phyloP scores from a whole-genome alignment of 495 filamentous ascomycete genomes.

The Elaphomyces granulatus region DNA sequence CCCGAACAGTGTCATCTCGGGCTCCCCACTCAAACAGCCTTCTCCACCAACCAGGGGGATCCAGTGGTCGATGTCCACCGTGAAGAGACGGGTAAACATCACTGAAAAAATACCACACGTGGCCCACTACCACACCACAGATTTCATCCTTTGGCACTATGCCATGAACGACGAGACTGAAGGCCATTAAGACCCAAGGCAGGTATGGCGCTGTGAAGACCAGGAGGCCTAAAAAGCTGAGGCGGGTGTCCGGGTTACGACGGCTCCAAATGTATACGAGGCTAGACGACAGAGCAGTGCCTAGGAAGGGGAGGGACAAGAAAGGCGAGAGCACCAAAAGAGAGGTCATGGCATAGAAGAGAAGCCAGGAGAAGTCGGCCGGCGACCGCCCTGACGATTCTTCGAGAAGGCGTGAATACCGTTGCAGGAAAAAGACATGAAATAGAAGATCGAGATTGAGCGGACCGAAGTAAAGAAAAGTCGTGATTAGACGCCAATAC shows the following conservation, averaged over 20 bases:
- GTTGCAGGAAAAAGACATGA: conserved; percentile 97
- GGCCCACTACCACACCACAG: conserved; percentile 81
- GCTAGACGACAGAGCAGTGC: conserved; percentile 73
- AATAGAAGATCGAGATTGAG: conserved; percentile 90
- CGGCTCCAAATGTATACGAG: conserved; percentile 98
- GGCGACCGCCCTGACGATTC: conserved; percentile 80
- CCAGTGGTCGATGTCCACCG: conserved; percentile 69
- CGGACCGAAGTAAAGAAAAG: conserved; percentile 94
- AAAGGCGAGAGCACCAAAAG: conserved; percentile 67
- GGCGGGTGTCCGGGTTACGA: conserved; percentile 76
- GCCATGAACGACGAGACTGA: conserved; percentile 74
- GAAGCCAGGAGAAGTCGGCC: conserved; percentile 87
- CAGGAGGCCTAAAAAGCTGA: conserved; percentile 81
- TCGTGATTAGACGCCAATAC: conserved; percentile 93
- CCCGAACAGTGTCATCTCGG: conserved; percentile 7
- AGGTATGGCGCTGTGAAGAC: conserved; percentile 90
- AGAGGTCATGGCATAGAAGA: conserved; percentile 66
- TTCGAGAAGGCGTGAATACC: conserved; percentile 90
- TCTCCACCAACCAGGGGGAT: conserved; percentile 86
- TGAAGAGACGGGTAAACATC: conserved; percentile 91
- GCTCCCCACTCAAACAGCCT: conserved; percentile 54
- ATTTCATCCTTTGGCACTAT: conserved; percentile 90
- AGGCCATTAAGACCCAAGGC: conserved; percentile 90
- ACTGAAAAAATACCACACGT: conserved; percentile 96
- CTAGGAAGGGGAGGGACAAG: conserved; percentile 81